phyloP scores from a whole-genome alignment of 768 basidiomycete genomes.

The Mycena vitilis region DNA sequence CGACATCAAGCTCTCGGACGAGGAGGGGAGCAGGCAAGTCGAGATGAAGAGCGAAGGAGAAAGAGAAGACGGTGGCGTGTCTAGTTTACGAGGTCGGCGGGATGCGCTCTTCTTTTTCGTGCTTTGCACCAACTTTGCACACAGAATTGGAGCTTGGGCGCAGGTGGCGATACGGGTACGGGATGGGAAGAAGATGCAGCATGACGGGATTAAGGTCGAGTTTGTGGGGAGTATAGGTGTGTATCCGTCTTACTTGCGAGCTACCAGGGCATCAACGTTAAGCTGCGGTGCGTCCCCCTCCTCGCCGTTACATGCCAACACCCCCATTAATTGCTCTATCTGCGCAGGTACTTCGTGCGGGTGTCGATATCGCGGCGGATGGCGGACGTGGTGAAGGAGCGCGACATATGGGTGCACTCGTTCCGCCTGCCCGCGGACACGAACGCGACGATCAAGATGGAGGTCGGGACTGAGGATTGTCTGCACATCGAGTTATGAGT shows the following conservation, averaged over 20 bases:
- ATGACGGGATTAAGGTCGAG: conserved; percentile 98
- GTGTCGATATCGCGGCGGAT: conserved; percentile 92
- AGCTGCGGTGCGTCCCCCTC: conserved; percentile 75
- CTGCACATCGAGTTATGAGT: conserved; percentile 99
- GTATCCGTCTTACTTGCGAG: conserved; percentile 54
- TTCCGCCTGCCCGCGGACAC: conserved; percentile 99
- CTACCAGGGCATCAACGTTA: conserved; percentile 98
- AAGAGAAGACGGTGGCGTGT: conserved; percentile 86
- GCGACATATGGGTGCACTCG: conserved; percentile 97
- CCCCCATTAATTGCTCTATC: no score
- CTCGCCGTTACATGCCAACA: neutral
- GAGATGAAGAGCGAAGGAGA: conserved; percentile 92
- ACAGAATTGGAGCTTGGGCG: neutral
- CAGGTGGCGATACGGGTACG: conserved; percentile 89
- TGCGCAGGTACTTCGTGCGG: conserved; percentile 86
- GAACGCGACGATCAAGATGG: conserved; percentile 99
- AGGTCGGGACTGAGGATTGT: conserved; percentile 99
- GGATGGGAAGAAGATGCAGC: conserved; percentile 94
- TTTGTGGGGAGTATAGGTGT: conserved; percentile 95
- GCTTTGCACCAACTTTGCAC: no score
- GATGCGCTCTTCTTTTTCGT: conserved; percentile 38
- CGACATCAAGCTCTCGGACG: conserved; percentile 88
- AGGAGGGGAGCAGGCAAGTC: conserved; percentile 88
- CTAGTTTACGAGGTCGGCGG: conserved; percentile 91
- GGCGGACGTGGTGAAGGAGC: conserved; percentile 94